Evolutionary conservation across 345 rosid species (phyloP).

Genomic region (Carallia pectinifolia): DNA sequence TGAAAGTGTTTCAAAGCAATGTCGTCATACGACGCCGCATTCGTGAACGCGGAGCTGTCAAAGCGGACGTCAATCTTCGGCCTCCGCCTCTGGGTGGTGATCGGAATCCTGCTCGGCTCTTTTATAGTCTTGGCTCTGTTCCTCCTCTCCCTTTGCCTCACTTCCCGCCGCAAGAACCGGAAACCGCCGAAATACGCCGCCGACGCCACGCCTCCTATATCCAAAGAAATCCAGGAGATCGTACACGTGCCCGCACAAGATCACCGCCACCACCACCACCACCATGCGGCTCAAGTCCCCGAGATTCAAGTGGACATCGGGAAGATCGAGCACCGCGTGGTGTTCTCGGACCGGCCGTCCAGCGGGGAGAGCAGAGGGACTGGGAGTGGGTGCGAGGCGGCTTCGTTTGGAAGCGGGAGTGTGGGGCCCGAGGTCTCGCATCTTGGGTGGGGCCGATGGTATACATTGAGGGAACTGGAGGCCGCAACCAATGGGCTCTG

Average conservation of each 20-base stretch:
- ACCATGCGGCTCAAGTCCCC: slow-evolving; percentile 32
- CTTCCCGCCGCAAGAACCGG: slow-evolving; percentile 66
- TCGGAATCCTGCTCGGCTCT: slow-evolving; percentile 84
- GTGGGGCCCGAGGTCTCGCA: slow-evolving; percentile 94
- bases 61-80: slow-evolving; percentile 91
- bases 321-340: slow-evolving; percentile 85
- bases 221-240: slow-evolving; percentile 87
- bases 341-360: slow-evolving; percentile 61
- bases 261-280: slow-evolving; percentile 37
- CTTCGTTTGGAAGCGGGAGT: slow-evolving; percentile 59
- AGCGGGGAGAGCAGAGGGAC: slow-evolving; percentile 87
- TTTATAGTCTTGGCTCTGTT: slow-evolving; percentile 76
- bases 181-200: slow-evolving; percentile 13
- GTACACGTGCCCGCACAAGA: slow-evolving; percentile 39
- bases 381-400: slow-evolving; percentile 54
- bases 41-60: slow-evolving; percentile 68
- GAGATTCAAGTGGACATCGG: slow-evolving; percentile 92
- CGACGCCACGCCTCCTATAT: slow-evolving; percentile 57
- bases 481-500: slow-evolving; percentile 80
- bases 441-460: slow-evolving; percentile 98
- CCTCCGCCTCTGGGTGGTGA: slow-evolving; percentile 80
- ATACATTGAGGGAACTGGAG: slow-evolving; percentile 86
- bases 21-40: slow-evolving; percentile 64
- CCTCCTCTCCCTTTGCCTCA: slow-evolving; percentile 81
- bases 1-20: slow-evolving; percentile 20